Evolutionary conservation across 345 rosid species (phyloP), one percentile per base, ranked within the genome.

Genomic region (Tarenaya hassleriana): DNA sequence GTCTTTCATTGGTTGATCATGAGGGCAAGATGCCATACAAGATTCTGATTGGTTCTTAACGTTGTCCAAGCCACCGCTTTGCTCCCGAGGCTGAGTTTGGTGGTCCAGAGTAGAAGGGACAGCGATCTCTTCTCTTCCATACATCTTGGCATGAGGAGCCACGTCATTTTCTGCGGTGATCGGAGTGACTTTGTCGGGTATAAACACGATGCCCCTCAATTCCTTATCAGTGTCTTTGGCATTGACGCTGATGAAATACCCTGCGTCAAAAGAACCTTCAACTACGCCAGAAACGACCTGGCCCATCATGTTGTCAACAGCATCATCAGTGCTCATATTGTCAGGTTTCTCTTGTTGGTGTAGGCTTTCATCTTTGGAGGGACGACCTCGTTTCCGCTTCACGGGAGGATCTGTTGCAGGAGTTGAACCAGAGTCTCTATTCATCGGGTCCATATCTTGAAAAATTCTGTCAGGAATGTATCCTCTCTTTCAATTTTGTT

Each of bases 141-240:
- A 53, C 90, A 82, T 86, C 60, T 60, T 73, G 42, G 48, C 85
- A 52, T 40, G 49, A 14, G 90, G 95, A 59, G 95, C 90, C 43
- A 86, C 67, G 55, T 86, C 95, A 70, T 75, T 80, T 41, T 62
- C 72, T 13, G 76, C 60, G 35, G 85, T 75, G 24, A 86, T 19
- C 0, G 83, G 87, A 56, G 24, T 39, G 34, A 69, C 67, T 55
- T 38, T 68, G 12, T 74, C 78, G 0, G 78, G 83, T 24, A 62
- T 39, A 52, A 79, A 84, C 20, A 70, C 75, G n/a, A 84, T 41
- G 42, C 94, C 94, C 60, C 73, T 77, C 38, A 81, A 74, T 48
- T 62, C 59, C 3, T 56, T 78, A 46, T 80, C 78, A 18, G 65
- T 60, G 54, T 70, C 75, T 11, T 67, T 73, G n/a, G 80, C 73